Evolutionary conservation across 176 grass and related monocot species (phyloP).

Genomic region (Ensete glaucum): DNA sequence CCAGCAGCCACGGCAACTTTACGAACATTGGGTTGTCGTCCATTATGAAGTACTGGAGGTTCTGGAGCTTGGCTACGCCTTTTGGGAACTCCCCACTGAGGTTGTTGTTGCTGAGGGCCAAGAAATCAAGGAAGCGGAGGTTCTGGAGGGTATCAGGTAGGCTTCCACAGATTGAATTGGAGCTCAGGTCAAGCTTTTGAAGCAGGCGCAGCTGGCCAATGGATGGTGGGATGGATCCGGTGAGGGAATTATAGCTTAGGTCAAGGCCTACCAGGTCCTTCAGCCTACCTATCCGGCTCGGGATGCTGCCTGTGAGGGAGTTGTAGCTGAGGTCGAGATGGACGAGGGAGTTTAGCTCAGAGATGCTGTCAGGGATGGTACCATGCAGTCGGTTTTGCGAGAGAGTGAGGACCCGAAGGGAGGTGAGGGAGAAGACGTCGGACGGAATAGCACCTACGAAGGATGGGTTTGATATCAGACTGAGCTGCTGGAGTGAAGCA

Average conservation of each 20-base stretch:
- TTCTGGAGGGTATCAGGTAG: constrained; percentile 41
- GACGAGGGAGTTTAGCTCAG: constrained; percentile 44
- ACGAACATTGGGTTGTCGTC: constrained; percentile 65
- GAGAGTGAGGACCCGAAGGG: constrained; percentile 71
- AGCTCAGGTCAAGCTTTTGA: constrained; percentile 93
- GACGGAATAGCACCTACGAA: constrained; percentile 48
- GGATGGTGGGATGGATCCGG: constrained; percentile 46
- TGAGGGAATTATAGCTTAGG: constrained; percentile 78
- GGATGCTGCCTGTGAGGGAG: constrained; percentile 44
- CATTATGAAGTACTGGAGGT: constrained; percentile 93
- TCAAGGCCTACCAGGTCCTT: constrained; percentile 52
- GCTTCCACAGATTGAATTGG: constrained; percentile 50
- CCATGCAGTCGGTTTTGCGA: constrained; percentile 73
- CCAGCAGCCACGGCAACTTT: constrained; percentile 47
- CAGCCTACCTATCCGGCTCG: constrained; percentile 36
- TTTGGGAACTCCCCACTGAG: constrained; percentile 46
- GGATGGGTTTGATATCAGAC: constrained; percentile 56
- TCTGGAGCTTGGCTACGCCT: constrained; percentile 38
- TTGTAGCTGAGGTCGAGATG: constrained; percentile 98
- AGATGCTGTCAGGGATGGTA: constrained; percentile 46
- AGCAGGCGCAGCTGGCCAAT: constrained; percentile 62
- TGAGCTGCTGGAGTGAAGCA: constrained; percentile 67
- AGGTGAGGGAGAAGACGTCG: constrained; percentile 38
- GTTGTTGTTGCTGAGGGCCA: constrained; percentile 66
- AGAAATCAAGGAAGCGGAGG: constrained; percentile 55